Evolutionary conservation across 2,329 filamentous ascomycete genomes (phyloP).

Genomic region (Penicillium sp.): DNA sequence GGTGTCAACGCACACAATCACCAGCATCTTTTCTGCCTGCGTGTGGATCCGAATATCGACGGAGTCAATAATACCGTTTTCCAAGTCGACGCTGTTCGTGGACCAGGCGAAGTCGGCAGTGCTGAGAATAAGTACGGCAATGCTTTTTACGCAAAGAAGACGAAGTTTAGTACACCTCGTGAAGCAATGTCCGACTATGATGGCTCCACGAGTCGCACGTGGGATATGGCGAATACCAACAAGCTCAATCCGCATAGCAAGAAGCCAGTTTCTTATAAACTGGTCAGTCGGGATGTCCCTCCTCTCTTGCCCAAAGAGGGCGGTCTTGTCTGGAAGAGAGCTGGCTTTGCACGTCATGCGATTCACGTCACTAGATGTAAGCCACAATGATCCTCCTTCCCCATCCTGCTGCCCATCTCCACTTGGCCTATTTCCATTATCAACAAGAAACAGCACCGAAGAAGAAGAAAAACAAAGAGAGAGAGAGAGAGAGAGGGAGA

Average conservation of each 20-base stretch:
- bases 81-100: slow-evolving; percentile 68
- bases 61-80: slow-evolving; percentile 79
- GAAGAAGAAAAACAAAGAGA: too few species aligned
- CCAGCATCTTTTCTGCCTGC: slow-evolving; percentile 89
- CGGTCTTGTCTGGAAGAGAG: slow-evolving; percentile 80
- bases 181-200: slow-evolving; percentile 74
- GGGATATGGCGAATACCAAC: slow-evolving; percentile 83
- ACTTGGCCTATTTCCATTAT: too few species aligned
- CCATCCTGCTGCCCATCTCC: not conserved
- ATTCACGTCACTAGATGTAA: slow-evolving; percentile 86
- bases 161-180: slow-evolving; percentile 64
- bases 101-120: slow-evolving; percentile 69
- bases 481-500: too few species aligned
- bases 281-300: slow-evolving; percentile 80
- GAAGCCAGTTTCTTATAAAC: slow-evolving; percentile 81
- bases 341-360: slow-evolving; percentile 78
- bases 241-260: slow-evolving; percentile 80
- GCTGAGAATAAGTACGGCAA: slow-evolving; percentile 83
- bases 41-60: slow-evolving; percentile 81
- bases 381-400: slow-evolving; percentile 22
- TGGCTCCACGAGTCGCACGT: slow-evolving; percentile 69
- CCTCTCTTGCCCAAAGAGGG: slow-evolving; percentile 71
- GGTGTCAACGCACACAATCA: slow-evolving; percentile 94
- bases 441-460: too few species aligned
- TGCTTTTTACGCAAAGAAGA: slow-evolving; percentile 80